Evolutionary conservation across 371 early-diverging fungal genomes (phyloP).

Genomic region (Mortierella polycephala): DNA sequence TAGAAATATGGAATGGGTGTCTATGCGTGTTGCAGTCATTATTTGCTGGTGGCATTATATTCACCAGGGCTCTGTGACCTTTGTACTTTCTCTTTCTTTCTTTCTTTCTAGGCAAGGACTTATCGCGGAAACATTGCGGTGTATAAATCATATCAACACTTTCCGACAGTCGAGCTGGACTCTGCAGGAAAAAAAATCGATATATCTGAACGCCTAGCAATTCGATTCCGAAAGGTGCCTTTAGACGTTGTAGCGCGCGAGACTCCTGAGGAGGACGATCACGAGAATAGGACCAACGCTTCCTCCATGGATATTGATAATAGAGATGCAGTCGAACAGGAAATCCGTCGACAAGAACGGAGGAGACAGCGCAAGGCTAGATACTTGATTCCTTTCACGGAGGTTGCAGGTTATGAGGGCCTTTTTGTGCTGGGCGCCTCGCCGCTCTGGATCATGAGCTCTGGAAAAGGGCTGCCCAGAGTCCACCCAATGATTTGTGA

Average conservation of each 20-base stretch:
- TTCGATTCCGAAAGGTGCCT: conserved; percentile 77
- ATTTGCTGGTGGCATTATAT: too few relatives aligned
- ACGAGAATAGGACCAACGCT: conserved; percentile 24
- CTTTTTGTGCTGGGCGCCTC: conserved; percentile 87
- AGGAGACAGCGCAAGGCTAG: conserved; percentile 37
- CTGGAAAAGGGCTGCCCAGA: conserved; percentile 59
- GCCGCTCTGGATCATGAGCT: conserved; percentile 85
- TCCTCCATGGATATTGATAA: conserved; percentile 18
- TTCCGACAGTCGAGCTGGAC: conserved; percentile 53
- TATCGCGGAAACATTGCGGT: conserved; percentile 77
- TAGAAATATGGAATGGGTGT: too few relatives aligned
- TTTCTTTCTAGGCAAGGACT: conserved; percentile 65
- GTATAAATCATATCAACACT: conserved; percentile 73
- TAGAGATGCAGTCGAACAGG: conserved; percentile 43
- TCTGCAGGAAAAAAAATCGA: conserved; percentile 31
- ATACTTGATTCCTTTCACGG: conserved; percentile 69
- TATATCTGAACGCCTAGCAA: conserved; percentile 66
- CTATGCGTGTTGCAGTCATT: too few relatives aligned
- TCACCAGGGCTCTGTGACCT: background rate
- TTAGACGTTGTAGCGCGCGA: conserved; percentile 77
- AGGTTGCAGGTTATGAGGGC: conserved; percentile 84
- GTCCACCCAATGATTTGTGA: conserved; percentile 85
- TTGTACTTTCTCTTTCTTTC: background rate
- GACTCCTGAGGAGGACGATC: conserved; percentile 45
- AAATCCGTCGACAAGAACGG: conserved; percentile 27